Evolutionary conservation across 2,329 filamentous ascomycete species (phyloP).

Genomic region (Alternaria atra): DNA sequence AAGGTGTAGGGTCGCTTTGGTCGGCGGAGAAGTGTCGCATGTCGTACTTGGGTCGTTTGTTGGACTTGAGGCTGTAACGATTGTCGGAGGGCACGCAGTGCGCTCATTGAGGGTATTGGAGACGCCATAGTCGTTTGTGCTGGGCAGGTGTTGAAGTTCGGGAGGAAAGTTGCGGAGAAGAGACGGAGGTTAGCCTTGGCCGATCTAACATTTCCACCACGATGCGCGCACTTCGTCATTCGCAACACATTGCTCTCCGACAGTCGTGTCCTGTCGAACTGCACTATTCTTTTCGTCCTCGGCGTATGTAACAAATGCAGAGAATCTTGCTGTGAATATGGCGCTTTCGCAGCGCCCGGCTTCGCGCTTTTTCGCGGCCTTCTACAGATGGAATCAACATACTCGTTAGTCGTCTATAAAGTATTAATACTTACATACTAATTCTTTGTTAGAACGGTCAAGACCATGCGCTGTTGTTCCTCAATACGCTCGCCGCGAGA

Average conservation of each 20-base stretch:
- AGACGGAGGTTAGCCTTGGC: constrained; percentile 22
- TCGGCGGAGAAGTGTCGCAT: constrained; percentile 85
- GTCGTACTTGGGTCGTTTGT: constrained; percentile 67
- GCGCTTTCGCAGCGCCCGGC: constrained; percentile 31
- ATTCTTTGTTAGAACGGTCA: constrained; percentile 19
- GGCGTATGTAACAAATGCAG: neutral
- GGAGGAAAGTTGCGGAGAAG: constrained; percentile 36
- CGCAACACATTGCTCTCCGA: constrained; percentile 3
- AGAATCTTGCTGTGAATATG: constrained; percentile 18
- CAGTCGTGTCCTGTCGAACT: neutral
- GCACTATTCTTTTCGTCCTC: neutral
- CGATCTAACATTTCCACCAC: constrained; percentile 26
- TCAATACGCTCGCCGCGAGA: neutral
- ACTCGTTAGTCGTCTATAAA: constrained; percentile 26
- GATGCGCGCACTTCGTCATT: constrained; percentile 12
- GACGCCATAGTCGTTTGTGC: constrained; percentile 37
- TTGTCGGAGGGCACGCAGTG: constrained; percentile 42
- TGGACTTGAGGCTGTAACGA: constrained; percentile 32
- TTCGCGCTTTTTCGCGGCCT: constrained; percentile 55
- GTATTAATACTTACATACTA: neutral
- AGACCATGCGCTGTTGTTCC: constrained; percentile 9
- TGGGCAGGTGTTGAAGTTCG: constrained; percentile 12
- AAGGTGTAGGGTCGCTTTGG: constrained; percentile 95
- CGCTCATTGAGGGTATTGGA: constrained; percentile 44
- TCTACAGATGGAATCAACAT: constrained; percentile 54